phyloP scores from a whole-genome alignment of 768 basidiomycete species.

The Suillus spraguei region DNA sequence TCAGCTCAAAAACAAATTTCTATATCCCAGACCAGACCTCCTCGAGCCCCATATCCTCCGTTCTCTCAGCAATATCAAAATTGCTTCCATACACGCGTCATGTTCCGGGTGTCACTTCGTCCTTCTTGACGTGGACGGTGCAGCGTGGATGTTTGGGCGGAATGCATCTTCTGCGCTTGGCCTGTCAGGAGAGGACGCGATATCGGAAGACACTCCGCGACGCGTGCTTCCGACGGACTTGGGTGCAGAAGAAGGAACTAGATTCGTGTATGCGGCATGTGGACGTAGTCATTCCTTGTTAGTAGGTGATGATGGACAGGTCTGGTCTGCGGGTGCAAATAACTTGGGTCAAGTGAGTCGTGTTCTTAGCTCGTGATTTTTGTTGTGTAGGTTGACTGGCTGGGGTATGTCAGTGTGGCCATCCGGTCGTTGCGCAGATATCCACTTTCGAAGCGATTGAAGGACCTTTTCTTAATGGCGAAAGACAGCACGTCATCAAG shows the following conservation, averaged over 20 bases:
- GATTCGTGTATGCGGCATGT: constrained; percentile 81
- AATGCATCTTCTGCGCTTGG: constrained; percentile 74
- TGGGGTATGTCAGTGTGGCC: constrained; percentile 61
- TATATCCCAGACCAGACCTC: constrained; percentile 70
- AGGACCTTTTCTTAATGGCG: constrained; percentile 58
- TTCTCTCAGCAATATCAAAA: constrained; percentile 80
- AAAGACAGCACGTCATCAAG: constrained; percentile 65
- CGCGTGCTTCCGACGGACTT: constrained; percentile 59
- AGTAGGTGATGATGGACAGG: constrained; percentile 76
- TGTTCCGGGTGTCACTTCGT: constrained; percentile 79
- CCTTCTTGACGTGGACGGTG: constrained; percentile 70
- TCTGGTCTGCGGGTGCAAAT: constrained; percentile 88
- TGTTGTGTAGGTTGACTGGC: not conserved
- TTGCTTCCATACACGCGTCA: constrained; percentile 71
- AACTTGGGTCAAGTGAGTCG: constrained; percentile 72
- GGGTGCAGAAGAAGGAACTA: constrained; percentile 57
- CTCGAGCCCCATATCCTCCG: constrained; percentile 88
- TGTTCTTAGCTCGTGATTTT: not conserved
- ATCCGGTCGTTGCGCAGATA: constrained; percentile 64
- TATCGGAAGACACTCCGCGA: constrained; percentile 78
- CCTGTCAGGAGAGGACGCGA: constrained; percentile 50
- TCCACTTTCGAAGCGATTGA: constrained; percentile 63
- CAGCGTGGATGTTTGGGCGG: constrained; percentile 90
- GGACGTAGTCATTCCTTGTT: constrained; percentile 84
- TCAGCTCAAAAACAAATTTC: not conserved